Evolutionary conservation across 2,329 filamentous ascomycete genomes (phyloP).

Genomic region (Neoscytalidium dimidiatum): DNA sequence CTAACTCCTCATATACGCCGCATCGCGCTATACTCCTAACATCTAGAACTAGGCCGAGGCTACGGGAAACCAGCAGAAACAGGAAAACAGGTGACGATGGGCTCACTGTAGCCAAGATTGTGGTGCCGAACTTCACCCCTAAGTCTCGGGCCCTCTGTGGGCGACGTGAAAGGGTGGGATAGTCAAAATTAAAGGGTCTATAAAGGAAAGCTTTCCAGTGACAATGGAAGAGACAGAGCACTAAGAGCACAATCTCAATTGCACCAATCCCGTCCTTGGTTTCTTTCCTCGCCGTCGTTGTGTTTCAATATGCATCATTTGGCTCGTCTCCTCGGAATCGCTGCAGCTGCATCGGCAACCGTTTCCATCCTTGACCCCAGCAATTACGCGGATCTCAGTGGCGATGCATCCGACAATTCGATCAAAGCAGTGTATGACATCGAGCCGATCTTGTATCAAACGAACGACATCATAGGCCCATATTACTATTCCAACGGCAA

Average conservation of each 20-base stretch:
- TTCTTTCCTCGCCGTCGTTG: background rate
- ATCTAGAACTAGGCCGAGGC: background rate
- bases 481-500: background rate
- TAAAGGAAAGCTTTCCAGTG: background rate
- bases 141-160: background rate
- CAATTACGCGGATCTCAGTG: background rate
- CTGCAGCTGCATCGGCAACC: background rate
- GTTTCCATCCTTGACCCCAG: background rate
- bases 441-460: constrained; percentile 6
- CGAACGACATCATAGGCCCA: background rate
- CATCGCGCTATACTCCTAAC: background rate
- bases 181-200: background rate
- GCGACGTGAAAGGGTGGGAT: background rate
- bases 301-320: background rate
- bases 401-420: constrained; percentile 2
- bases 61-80: background rate
- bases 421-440: constrained; percentile 16
- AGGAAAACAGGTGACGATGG: background rate
- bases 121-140: background rate
- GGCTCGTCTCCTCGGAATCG: background rate
- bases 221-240: background rate
- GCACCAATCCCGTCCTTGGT: too few relatives aligned
- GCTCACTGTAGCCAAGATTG: background rate
- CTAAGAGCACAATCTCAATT: too few relatives aligned
- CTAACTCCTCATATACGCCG: background rate